Evolutionary conservation across 371 early-diverging fungal genomes (phyloP).

Genomic region (Mortierella sp.): DNA sequence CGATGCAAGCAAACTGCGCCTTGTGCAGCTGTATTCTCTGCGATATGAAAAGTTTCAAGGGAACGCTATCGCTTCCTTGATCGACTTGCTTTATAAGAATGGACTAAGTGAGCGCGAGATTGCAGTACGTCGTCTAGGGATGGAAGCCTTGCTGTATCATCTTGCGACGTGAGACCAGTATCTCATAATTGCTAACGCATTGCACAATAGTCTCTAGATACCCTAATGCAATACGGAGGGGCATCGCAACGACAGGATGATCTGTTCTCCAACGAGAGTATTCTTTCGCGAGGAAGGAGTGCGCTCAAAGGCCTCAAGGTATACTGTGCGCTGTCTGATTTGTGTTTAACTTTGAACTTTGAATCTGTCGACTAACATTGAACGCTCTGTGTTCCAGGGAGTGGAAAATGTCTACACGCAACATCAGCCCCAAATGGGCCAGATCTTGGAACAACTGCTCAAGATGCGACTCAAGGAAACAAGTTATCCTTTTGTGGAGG

Average conservation of each 20-base stretch:
- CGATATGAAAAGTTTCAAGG: conserved; percentile 87
- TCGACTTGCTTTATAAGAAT: conserved; percentile 72
- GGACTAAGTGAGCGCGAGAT: conserved; percentile 81
- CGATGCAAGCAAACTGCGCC: conserved; percentile 81
- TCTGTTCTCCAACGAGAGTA: conserved; percentile 85
- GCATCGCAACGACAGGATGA: conserved; percentile 89
- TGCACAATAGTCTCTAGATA: conserved; percentile 68
- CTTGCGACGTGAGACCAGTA: no score
- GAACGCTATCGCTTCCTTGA: conserved; percentile 74
- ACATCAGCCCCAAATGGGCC: conserved; percentile 87
- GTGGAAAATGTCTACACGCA: conserved; percentile 99
- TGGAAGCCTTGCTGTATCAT: no score
- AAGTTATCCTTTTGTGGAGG: conserved; percentile 82
- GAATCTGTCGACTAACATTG: no score
- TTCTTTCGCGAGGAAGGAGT: conserved; percentile 83
- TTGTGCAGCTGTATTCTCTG: conserved; percentile 88
- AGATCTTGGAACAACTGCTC: conserved; percentile 78
- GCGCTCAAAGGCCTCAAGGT: conserved; percentile 89
- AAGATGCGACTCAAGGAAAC: conserved; percentile 86
- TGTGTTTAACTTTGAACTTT: no score
- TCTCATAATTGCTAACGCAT: neutral
- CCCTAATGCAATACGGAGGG: conserved; percentile 84
- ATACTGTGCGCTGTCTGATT: no score
- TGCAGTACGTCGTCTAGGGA: conserved; percentile 60
- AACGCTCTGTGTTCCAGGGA: conserved; percentile 63